A percentile compares a stretch with the other conserved stretches of the same genome.
Conservation (phyloP, 345 rosid genomes). For the Boechera retrofracta region DNA sequence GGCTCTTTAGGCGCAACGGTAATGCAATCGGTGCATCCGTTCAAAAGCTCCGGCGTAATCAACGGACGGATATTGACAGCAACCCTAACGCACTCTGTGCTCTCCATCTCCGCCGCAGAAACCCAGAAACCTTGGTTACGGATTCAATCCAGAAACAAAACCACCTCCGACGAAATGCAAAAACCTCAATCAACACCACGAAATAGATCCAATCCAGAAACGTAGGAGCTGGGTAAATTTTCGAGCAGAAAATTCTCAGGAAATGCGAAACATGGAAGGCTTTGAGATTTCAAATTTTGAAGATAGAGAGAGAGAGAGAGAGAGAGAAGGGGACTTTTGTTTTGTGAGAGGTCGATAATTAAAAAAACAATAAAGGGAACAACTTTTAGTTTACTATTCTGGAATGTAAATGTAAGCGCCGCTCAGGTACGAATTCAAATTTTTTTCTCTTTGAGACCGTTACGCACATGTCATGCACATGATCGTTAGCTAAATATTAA, state of each 20-base stretch:
- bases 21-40: conserved; percentile 91
- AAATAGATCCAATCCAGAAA: conserved; percentile 25
- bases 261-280: conserved; percentile 23
- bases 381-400: conserved; percentile 23
- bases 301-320: conserved; percentile 19
- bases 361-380: conserved; percentile 16
- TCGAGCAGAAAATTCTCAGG: conserved; percentile 24
- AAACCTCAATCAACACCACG: conserved; percentile 5
- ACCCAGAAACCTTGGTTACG: conserved; percentile 20
- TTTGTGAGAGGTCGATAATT: conserved; percentile 39
- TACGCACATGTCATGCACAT: conserved; percentile 47
- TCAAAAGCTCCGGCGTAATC: conserved; percentile 84
- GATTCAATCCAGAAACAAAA: conserved; percentile 18
- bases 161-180: background rate
- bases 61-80: conserved; percentile 91
- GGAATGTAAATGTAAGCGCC: conserved; percentile 43
- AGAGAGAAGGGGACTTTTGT: background rate
- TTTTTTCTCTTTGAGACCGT: conserved; percentile 24
- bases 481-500: background rate
- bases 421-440: conserved; percentile 62
- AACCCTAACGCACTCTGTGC: conserved; percentile 72
- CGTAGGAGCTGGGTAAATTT: conserved; percentile 13
- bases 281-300: conserved; percentile 40
- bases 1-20: conserved; percentile 83
- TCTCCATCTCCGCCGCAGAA: conserved; percentile 55